Evolutionary conservation across 2,329 filamentous ascomycete genomes (phyloP).

Genomic region (Fusarium abutilonis): DNA sequence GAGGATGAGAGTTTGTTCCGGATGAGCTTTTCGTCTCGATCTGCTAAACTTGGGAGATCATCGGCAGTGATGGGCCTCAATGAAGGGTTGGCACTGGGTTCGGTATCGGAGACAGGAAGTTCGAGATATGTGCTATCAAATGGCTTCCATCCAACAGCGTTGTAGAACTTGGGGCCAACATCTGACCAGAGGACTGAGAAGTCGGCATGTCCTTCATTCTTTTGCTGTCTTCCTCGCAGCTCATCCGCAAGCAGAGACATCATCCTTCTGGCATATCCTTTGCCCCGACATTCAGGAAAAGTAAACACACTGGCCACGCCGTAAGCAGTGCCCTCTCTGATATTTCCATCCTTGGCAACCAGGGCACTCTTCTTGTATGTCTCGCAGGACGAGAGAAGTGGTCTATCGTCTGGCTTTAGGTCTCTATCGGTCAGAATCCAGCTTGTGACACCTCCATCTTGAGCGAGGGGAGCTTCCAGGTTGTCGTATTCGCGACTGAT

Average conservation of each 20-base stretch:
- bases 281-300: constrained; percentile 70
- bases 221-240: constrained; percentile 47
- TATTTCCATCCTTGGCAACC: constrained; percentile 51
- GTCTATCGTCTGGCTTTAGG: constrained; percentile 55
- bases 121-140: constrained; percentile 78
- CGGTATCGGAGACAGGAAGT: constrained; percentile 56
- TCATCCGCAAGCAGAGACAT: constrained; percentile 68
- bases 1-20: constrained; percentile 58
- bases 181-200: constrained; percentile 89
- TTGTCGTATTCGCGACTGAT: constrained; percentile 68
- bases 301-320: constrained; percentile 86
- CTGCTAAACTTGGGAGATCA: constrained; percentile 70
- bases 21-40: constrained; percentile 71
- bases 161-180: constrained; percentile 86
- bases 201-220: constrained; percentile 50
- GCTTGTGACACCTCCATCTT: constrained; percentile 66
- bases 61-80: constrained; percentile 63
- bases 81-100: constrained; percentile 40
- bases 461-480: constrained; percentile 65
- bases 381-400: constrained; percentile 72
- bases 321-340: constrained; percentile 69
- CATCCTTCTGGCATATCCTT: constrained; percentile 82
- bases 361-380: constrained; percentile 69
- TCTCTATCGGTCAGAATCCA: constrained; percentile 69
- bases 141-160: constrained; percentile 77